Evolutionary conservation across 2,329 filamentous ascomycete genomes (phyloP).

Genomic region (Aspergillus luchuensis): DNA sequence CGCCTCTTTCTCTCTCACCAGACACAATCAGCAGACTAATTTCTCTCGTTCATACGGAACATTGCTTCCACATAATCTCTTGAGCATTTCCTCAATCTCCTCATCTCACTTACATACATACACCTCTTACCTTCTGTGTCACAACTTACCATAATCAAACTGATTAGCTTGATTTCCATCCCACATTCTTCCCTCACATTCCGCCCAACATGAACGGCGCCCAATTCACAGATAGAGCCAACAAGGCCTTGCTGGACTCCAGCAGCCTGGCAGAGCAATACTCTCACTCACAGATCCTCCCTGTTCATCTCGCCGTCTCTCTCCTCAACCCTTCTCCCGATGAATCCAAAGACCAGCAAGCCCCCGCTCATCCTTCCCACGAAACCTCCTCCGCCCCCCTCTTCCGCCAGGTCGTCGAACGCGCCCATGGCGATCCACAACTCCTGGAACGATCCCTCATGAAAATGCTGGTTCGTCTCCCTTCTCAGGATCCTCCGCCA

Average conservation of each 20-base stretch:
- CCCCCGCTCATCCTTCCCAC: conserved; percentile 64
- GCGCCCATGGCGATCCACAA: conserved; percentile 89
- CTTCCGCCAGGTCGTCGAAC: conserved; percentile 91
- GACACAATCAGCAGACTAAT: not conserved
- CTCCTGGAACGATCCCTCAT: conserved; percentile 86
- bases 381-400: conserved; percentile 68
- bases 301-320: conserved; percentile 77
- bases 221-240: conserved; percentile 88
- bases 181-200: not conserved
- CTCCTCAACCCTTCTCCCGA: conserved; percentile 50
- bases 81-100: too few relatives aligned
- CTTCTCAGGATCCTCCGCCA: conserved; percentile 92
- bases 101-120: too few relatives aligned
- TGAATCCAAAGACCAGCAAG: conserved; percentile 77
- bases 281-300: conserved; percentile 84
- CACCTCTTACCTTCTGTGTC: too few relatives aligned
- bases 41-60: too few relatives aligned
- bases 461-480: conserved; percentile 85
- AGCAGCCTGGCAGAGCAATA: conserved; percentile 87
- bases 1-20: not conserved
- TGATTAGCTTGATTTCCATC: too few relatives aligned
- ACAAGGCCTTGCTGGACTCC: conserved; percentile 85
- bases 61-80: too few relatives aligned
- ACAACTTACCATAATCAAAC: too few relatives aligned
- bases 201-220: conserved; percentile 46